Evolutionary conservation across 2,329 filamentous ascomycete genomes (phyloP).

Genomic region (Trichophyton equinum): DNA sequence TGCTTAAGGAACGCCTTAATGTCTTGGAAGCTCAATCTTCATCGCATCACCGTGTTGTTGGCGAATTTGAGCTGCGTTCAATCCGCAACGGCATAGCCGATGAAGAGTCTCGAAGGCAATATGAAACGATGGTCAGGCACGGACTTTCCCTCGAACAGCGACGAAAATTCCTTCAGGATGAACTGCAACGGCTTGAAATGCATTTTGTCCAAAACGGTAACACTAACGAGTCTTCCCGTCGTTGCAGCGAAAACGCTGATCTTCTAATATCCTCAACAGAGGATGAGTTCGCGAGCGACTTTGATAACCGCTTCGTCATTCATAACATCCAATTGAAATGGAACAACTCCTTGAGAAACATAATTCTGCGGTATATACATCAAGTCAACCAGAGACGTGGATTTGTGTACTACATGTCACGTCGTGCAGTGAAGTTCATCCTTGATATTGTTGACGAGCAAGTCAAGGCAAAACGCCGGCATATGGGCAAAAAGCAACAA

Average conservation of each 20-base stretch:
- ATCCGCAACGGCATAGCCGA: conserved; percentile 44
- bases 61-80: conserved; percentile 58
- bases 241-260: conserved; percentile 43
- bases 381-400: conserved; percentile 92
- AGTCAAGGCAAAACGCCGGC: conserved; percentile 51
- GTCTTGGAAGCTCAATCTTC: conserved; percentile 67
- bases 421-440: conserved; percentile 93
- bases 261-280: conserved; percentile 44
- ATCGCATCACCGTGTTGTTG: conserved; percentile 58
- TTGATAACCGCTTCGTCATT: conserved; percentile 95
- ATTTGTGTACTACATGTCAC: conserved; percentile 95
- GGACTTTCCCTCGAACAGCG: conserved; percentile 45
- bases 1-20: conserved; percentile 69
- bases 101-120: conserved; percentile 29
- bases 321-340: conserved; percentile 97
- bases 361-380: conserved; percentile 92
- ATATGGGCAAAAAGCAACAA: conserved; percentile 15
- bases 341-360: conserved; percentile 93
- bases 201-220: not conserved
- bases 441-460: conserved; percentile 95
- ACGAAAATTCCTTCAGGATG: conserved; percentile 45
- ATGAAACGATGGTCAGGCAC: conserved; percentile 43
- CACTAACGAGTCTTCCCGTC: conserved; percentile 28
- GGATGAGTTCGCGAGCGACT: conserved; percentile 80
- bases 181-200: conserved; percentile 43